Base-by-base conservation (phyloP, 1,284 basidiomycete genomes). In the Papiliotrema flavescens region DNA sequence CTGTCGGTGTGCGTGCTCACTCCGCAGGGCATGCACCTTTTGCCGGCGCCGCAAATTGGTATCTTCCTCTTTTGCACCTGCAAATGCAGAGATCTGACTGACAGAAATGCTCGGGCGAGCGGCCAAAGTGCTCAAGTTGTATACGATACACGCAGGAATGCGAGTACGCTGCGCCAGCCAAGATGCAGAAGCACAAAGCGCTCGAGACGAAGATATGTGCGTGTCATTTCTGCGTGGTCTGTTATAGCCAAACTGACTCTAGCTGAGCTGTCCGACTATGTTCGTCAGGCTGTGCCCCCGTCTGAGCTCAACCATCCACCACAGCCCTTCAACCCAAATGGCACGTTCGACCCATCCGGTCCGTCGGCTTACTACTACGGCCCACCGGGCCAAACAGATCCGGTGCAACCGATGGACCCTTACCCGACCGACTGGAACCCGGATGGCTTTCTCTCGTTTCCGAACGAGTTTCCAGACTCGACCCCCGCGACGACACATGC, bases 11-110 rank as follows among this genome's bases (percentile, higher is more conserved):
- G 22, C 6, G 22, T n/a, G 13, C 19, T 19, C 15, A 51, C 28
- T 50, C 3, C 19, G 9, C 36, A 70, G 69, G 66, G 70, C 70
- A 6, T 73, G 70, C 49, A 63, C 65, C 9, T 73, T 73, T 53
- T 73, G 70, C 56, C 60, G 70, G 1, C 54, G 65, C 14, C 59
- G 70, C 6, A 73, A 73, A 52, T 59, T 73, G 34, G 70, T 69
- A 32, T 49, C 28, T 7, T 20, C 26, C 26, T 47, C 45, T 7
- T 13, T 19, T 19, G 40, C 6, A 26, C 43, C 14, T 11, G 6
- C 13, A 8, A 13, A 19, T 34, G 14, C 23, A 5, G 15, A 47
- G 28, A 23, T 48, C 37, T 37, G 9, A 36, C 44, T 9, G 2
- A 3, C 20, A 45, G 28, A 36, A 44, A 45, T 73, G 70, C 37